These are phyloP conservation scores for Ogataea pini DNA, from an alignment of 805 yeast species.

Conservation along the genomic window DNA sequence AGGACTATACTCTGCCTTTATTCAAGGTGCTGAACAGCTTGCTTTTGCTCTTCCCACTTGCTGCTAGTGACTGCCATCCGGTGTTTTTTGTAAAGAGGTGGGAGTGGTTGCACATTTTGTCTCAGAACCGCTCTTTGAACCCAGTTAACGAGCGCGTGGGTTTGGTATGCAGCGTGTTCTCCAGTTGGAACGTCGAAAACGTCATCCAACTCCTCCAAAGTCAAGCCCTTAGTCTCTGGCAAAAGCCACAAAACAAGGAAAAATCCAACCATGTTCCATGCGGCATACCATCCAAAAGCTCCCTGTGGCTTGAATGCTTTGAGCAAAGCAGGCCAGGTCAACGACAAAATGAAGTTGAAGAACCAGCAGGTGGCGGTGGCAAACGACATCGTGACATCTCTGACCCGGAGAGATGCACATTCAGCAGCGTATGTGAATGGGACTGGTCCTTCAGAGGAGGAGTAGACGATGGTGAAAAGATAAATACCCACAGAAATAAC, in stretches of 20 bases:
- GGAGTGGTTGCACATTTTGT: conserved; percentile 47
- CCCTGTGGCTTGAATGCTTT: conserved; percentile 74
- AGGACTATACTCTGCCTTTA: conserved; percentile 5
- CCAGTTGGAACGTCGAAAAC: conserved; percentile 61
- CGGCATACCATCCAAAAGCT: conserved; percentile 88
- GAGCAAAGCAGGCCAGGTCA: conserved; percentile 77
- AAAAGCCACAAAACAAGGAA: conserved; percentile 69
- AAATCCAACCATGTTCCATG: conserved; percentile 74
- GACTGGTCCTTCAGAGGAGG: conserved; percentile 87
- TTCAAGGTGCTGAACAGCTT: conserved; percentile 51
- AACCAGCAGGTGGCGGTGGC: conserved; percentile 79
- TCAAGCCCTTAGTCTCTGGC: conserved; percentile 71
- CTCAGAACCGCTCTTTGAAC: conserved; percentile 49
- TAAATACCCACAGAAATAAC: conserved; percentile 74
- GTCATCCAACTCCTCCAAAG: conserved; percentile 75
- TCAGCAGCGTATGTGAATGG: conserved; percentile 90
- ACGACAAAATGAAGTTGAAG: conserved; percentile 66
- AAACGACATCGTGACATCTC: conserved; percentile 79
- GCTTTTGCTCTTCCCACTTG: conserved; percentile 65
- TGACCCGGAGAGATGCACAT: conserved; percentile 73
- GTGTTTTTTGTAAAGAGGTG: conserved; percentile 58
- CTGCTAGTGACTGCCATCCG: conserved; percentile 60
- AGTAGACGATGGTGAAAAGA: conserved; percentile 69
- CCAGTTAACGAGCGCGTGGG: conserved; percentile 40
- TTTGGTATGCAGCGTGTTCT: conserved; percentile 54